Evolutionary conservation across 805 yeast species (phyloP).

Genomic region (Starmerella bombicola): DNA sequence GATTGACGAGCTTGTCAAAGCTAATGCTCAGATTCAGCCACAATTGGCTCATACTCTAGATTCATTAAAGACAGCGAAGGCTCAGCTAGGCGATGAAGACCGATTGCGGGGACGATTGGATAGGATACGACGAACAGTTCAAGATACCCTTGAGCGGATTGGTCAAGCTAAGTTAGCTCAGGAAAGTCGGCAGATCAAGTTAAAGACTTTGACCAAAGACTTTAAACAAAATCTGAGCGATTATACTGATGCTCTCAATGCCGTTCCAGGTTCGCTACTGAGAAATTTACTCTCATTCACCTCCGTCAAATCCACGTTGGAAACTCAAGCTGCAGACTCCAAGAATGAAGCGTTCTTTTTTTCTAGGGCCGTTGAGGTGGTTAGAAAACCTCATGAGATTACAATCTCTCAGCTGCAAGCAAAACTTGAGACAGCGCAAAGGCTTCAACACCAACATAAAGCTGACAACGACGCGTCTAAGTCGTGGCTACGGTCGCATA

Average conservation of each 20-base stretch:
- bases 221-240: neutral
- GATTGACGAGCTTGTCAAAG: neutral
- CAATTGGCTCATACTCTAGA: neutral
- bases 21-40: neutral
- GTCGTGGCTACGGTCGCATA: constrained; percentile 1
- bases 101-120: neutral
- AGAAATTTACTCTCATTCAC: neutral
- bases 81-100: neutral
- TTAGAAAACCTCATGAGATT: neutral
- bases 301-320: neutral
- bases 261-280: neutral
- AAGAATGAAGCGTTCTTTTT: neutral
- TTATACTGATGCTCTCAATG: neutral
- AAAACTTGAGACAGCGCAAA: neutral
- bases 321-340: neutral
- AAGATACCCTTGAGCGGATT: neutral
- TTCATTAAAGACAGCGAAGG: neutral
- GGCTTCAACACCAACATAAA: neutral
- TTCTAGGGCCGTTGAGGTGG: neutral
- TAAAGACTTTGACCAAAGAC: neutral
- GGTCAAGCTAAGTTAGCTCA: neutral
- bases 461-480: neutral
- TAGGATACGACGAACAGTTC: too few species aligned
- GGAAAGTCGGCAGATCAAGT: neutral
- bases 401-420: neutral